A percentile compares a stretch with the other conserved stretches of the same genome.
Evolutionary conservation across 495 filamentous ascomycete genomes (phyloP).

Genomic region (Penicillium parvum): DNA sequence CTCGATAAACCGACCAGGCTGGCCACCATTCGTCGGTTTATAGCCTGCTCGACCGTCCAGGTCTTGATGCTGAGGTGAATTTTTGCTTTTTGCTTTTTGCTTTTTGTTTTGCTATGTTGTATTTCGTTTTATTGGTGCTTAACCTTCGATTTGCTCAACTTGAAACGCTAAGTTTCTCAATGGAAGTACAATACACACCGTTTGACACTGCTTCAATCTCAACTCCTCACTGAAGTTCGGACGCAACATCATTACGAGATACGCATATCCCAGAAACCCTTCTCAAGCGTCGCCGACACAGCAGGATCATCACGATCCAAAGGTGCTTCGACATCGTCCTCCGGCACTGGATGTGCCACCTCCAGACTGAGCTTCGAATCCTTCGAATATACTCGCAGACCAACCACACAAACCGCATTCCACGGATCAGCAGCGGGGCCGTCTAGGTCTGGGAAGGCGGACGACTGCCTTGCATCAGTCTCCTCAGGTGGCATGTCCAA

Average conservation of each 20-base stretch:
- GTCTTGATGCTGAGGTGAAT: too few species aligned
- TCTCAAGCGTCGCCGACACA: slow-evolving; percentile 35
- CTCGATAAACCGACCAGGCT: too few species aligned
- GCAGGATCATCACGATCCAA: slow-evolving; percentile 54
- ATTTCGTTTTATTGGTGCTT: too few species aligned
- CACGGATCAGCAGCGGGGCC: slow-evolving; percentile 54
- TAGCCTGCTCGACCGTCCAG: too few species aligned
- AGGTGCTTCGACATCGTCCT: slow-evolving; percentile 44
- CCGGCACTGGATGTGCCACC: slow-evolving; percentile 50
- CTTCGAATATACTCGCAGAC: slow-evolving; percentile 67
- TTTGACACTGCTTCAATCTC: too few species aligned
- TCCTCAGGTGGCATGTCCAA: slow-evolving; percentile 43
- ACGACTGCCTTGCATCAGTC: slow-evolving; percentile 3
- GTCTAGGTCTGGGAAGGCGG: not conserved
- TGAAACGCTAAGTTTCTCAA: not conserved
- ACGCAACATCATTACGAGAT: not conserved
- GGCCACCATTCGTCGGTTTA: too few species aligned
- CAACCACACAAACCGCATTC: slow-evolving; percentile 82
- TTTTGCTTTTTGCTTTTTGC: too few species aligned
- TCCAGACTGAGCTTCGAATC: slow-evolving; percentile 50
- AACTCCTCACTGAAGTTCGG: not conserved
- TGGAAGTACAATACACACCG: not conserved
- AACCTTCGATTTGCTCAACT: too few species aligned
- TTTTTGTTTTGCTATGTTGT: too few species aligned
- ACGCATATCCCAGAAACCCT: slow-evolving; percentile 13